Conservation (phyloP, 257 asterid genomes). For the Solanum bulbocastanum region DNA sequence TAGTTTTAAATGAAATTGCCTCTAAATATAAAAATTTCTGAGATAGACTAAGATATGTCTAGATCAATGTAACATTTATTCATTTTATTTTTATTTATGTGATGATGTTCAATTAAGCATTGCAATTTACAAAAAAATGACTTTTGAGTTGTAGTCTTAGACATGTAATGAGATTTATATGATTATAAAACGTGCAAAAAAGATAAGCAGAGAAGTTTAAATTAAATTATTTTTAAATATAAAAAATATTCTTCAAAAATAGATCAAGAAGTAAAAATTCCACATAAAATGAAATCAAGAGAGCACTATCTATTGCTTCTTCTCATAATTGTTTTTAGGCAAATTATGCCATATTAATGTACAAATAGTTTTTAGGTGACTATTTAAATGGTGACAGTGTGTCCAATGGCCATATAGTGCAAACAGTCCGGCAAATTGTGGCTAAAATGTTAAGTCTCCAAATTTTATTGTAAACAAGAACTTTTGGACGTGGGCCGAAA, state of each 20-base stretch:
- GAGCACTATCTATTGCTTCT: neutral
- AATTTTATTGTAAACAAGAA: neutral
- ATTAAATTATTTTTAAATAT: neutral
- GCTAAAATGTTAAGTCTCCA: neutral
- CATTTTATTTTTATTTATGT: neutral
- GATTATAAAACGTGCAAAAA: neutral
- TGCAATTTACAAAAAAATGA: neutral
- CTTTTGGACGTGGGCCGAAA: neutral
- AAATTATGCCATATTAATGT: neutral
- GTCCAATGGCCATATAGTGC: neutral
- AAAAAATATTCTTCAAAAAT: neutral
- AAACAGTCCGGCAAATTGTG: neutral
- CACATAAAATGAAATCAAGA: neutral
- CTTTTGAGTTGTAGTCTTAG: neutral
- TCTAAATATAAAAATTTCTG: neutral
- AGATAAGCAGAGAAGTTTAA: neutral
- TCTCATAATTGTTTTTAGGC: neutral
- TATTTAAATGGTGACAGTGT: neutral
- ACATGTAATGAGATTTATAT: neutral
- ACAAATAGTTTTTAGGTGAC: neutral
- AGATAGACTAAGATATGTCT: neutral
- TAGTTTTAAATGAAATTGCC: neutral
- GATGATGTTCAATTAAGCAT: neutral
- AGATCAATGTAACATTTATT: neutral
- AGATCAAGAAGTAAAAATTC: neutral